Base-by-base conservation (phyloP, 768 basidiomycete genomes). In the Suillus hirtellus region DNA sequence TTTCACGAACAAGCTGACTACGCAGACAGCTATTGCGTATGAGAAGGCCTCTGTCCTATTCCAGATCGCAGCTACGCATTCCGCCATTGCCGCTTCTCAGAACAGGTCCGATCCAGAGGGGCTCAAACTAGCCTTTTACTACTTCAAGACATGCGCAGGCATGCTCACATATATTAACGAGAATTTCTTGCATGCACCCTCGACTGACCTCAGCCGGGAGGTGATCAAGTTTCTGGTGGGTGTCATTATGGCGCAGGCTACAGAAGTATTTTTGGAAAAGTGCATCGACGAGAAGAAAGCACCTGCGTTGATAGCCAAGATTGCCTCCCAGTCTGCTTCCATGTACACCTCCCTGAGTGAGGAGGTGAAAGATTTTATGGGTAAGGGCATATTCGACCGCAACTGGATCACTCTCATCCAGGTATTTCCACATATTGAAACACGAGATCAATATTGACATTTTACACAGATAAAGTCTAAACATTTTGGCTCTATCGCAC, bases 101-200 rank as follows among this genome's bases (percentile, higher is more conserved):
- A 91, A 88, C 71, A 84, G 95, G 60, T 88, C 89, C 0, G 91
- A 95, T 61, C 92, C 94, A 1, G 95, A 98, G 75, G 95, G 96
- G 21, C 76, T 94, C 70, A 99, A 97, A 77, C 87, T 94, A 40
- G 87, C 96, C 0, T 99, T 97, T 79, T 86, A 93, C 77, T 96
- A 94, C 77, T 92, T 94, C 70, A 82, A 90, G 19, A 87, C 91
- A 12, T 89, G 92, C 47, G 93, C 96, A 2, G 97, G 97, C 21
- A 97, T 99, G 94, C 86, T 98, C 71, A 94, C 89, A 7, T 99
- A 99, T 75, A 95, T 99, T 81, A 98, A 99, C 79, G 97, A 99
- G 76, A 98, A 99, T 84, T 99, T 99, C 75, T 80, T 99, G 0
- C 97, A 99, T 70, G 97, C 96, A 0, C 97, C 97, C 0, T 95